Percentiles rank a stretch among this genome's conserved stretches.
These are phyloP conservation scores for Diddensiella transvaalensis DNA, from an alignment of 805 yeast species.

Conservation along the genomic window DNA sequence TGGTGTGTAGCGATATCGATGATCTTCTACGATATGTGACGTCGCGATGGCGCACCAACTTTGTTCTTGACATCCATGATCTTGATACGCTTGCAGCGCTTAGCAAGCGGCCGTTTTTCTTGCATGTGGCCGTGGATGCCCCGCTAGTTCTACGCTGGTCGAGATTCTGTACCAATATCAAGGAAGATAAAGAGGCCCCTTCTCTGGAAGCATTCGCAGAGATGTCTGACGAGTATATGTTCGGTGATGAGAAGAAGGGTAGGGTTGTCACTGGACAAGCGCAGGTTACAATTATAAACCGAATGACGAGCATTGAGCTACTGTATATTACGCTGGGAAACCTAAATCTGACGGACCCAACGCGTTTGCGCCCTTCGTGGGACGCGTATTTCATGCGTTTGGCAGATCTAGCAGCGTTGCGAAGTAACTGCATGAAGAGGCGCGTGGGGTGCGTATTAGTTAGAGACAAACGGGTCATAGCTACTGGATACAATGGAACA, in stretches of 20 bases:
- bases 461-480: conserved; percentile 76
- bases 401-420: conserved; percentile 86
- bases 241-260: conserved; percentile 28
- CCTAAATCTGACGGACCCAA: conserved; percentile 46
- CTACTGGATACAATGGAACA: conserved; percentile 98
- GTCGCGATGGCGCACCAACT: conserved; percentile 57
- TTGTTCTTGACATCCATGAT: conserved; percentile 52
- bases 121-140: conserved; percentile 76
- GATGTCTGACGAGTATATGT: conserved; percentile 34
- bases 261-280: conserved; percentile 48
- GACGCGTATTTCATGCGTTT: conserved; percentile 92
- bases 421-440: conserved; percentile 96
- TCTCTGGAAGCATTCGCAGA: conserved; percentile 38
- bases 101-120: conserved; percentile 74
- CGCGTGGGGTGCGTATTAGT: conserved; percentile 96
- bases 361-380: conserved; percentile 87
- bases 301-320: conserved; percentile 35
- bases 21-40: conserved; percentile 62
- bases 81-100: conserved; percentile 44
- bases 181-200: not conserved
- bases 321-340: conserved; percentile 39
- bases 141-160: conserved; percentile 38
- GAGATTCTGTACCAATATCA: conserved; percentile 10
- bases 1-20: conserved; percentile 38
- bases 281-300: conserved; percentile 56